Conservation (phyloP, 345 rosid species). For the Eucalyptus grandis region DNA sequence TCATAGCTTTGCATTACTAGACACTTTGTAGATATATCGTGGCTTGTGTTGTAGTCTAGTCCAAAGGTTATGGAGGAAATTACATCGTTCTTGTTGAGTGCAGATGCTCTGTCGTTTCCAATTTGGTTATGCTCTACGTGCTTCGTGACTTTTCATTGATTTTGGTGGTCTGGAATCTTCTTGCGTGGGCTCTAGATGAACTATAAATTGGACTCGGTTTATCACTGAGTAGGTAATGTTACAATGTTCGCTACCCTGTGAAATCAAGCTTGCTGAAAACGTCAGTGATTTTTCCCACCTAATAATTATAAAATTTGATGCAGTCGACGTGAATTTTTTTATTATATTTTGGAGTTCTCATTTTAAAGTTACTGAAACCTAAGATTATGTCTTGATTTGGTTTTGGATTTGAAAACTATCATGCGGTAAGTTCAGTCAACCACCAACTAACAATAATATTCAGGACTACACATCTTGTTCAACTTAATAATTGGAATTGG, state of each 20-base stretch:
- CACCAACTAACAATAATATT: background rate
- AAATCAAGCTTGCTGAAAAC: background rate
- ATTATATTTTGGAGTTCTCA: background rate
- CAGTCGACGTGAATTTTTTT: background rate
- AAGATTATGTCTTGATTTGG: background rate
- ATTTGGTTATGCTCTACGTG: background rate
- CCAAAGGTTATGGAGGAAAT: background rate
- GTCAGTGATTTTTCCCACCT: background rate
- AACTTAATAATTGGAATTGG: background rate
- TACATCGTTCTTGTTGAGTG: background rate
- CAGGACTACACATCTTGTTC: background rate
- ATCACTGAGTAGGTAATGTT: background rate
- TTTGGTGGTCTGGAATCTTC: background rate
- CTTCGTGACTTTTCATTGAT: background rate
- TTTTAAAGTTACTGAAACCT: background rate
- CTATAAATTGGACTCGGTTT: background rate
- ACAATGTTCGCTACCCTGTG: background rate
- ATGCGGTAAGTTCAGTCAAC: background rate
- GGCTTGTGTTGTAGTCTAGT: background rate
- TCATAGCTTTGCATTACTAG: constrained; percentile 35
- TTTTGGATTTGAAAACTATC: background rate
- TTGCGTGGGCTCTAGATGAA: background rate
- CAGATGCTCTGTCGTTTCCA: no score
- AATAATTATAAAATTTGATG: background rate
- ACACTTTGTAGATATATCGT: background rate